A percentile compares a stretch with the other conserved stretches of the same genome.
These are phyloP conservation scores for Kappamyces sp. DNA, from an alignment of 192 early-diverging fungal species.

Conservation along the genomic window DNA sequence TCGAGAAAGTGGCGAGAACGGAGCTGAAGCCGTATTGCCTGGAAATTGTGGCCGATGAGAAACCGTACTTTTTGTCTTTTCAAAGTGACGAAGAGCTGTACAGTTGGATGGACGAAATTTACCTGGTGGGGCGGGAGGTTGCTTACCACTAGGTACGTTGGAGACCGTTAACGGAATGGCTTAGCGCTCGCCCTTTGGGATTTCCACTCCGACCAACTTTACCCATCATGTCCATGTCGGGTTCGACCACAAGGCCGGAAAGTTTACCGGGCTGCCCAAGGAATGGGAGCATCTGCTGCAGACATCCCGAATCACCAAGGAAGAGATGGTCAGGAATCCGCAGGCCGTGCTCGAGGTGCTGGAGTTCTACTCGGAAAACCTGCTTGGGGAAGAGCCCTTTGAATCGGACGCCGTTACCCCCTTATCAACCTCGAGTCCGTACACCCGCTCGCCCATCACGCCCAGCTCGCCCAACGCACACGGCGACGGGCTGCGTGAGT, in stretches of 20 bases:
- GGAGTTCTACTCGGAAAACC: constrained; percentile 75
- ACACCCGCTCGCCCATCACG: too few relatives aligned
- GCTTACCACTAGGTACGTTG: too few relatives aligned
- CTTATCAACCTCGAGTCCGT: too few relatives aligned
- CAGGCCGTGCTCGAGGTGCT: constrained; percentile 82
- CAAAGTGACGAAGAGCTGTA: constrained; percentile 28
- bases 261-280: constrained; percentile 63
- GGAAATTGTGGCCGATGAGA: too few relatives aligned
- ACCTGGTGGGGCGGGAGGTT: too few relatives aligned
- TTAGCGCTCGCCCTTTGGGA: constrained; percentile 35
- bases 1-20: too few relatives aligned
- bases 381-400: neutral
- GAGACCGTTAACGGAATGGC: too few relatives aligned
- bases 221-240: constrained; percentile 56
- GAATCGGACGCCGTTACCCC: too few relatives aligned
- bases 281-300: constrained; percentile 77
- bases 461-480: too few relatives aligned
- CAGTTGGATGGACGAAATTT: constrained; percentile 25
- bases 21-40: too few relatives aligned
- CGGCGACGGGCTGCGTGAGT: too few relatives aligned
- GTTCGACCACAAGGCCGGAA: constrained; percentile 10
- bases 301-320: constrained; percentile 75
- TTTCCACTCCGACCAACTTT: constrained; percentile 65
- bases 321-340: constrained; percentile 82
- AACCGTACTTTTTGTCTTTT: constrained; percentile 20